phyloP scores from a whole-genome alignment of 2,329 filamentous ascomycete species.

The Venturia pyrina region DNA sequence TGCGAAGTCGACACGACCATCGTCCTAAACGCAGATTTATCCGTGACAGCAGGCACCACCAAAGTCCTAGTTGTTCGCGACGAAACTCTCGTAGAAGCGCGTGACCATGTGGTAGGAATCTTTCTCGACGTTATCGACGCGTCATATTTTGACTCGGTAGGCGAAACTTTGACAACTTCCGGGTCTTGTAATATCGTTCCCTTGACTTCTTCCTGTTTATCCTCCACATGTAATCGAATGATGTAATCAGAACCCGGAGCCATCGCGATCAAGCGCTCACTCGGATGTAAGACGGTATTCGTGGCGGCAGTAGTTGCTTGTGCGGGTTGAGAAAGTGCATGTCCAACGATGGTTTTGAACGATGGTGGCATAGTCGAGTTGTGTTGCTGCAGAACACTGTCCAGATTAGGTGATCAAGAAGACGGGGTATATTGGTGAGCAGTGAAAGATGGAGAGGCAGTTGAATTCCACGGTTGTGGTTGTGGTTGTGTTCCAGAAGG shows the following conservation, averaged over 20 bases:
- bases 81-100: neutral
- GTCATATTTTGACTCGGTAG: neutral
- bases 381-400: neutral
- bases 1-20: neutral
- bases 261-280: neutral
- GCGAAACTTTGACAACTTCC: neutral
- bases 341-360: neutral
- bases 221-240: neutral
- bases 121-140: neutral
- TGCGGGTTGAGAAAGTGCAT: neutral
- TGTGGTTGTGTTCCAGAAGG: neutral
- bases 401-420: neutral
- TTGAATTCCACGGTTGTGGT: neutral
- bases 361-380: neutral
- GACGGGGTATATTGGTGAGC: too few relatives aligned
- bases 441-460: neutral
- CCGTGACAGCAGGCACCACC: neutral
- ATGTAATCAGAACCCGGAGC: slow-evolving; percentile 17
- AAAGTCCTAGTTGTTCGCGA: neutral
- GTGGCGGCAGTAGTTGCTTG: neutral
- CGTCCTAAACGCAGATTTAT: neutral
- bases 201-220: slow-evolving; percentile 7
- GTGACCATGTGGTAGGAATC: neutral
- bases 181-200: slow-evolving; percentile 16
- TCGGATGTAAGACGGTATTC: neutral